Evolutionary conservation across 768 basidiomycete genomes (phyloP).

Genomic region (Boletus tylopilopsis): DNA sequence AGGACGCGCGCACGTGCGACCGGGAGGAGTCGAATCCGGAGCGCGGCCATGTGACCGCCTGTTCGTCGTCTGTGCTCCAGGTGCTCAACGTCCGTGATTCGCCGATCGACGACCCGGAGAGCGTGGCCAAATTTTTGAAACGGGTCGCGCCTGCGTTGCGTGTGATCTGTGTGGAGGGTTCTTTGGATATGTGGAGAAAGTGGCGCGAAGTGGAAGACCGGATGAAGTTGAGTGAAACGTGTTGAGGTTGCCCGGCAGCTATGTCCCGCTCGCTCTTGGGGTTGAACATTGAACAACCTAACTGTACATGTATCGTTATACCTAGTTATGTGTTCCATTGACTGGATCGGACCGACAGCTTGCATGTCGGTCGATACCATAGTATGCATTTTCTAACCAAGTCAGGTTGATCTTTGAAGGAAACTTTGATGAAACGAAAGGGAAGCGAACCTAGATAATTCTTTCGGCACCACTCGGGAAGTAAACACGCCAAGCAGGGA

Average conservation of each 20-base stretch:
- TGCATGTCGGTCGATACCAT: too few relatives aligned
- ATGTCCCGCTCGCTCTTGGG: too few relatives aligned
- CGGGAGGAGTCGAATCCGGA: background rate
- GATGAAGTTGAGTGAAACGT: slow-evolving; percentile 12
- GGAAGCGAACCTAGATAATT: too few relatives aligned
- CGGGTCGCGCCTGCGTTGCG: slow-evolving; percentile 23
- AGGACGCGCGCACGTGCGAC: background rate
- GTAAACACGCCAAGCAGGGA: too few relatives aligned
- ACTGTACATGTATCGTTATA: slow-evolving; percentile 6
- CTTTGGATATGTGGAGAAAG: slow-evolving; percentile 27
- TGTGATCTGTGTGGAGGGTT: slow-evolving; percentile 24
- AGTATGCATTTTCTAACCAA: too few relatives aligned
- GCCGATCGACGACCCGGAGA: slow-evolving; percentile 20
- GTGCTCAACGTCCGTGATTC: slow-evolving; percentile 30
- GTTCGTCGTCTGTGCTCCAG: slow-evolving; percentile 10
- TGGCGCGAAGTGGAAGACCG: slow-evolving; percentile 27
- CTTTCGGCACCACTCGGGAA: too few relatives aligned
- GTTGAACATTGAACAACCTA: background rate
- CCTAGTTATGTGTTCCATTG: too few relatives aligned
- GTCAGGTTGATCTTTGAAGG: too few relatives aligned
- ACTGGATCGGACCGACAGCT: too few relatives aligned
- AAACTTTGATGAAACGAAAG: too few relatives aligned
- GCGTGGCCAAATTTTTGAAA: slow-evolving; percentile 25
- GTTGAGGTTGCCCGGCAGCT: background rate
- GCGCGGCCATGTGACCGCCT: background rate